Percentiles rank a stretch among this genome's conserved stretches.
Conservation (phyloP, 2,329 filamentous ascomycete species). For the Zarea fungicola region DNA sequence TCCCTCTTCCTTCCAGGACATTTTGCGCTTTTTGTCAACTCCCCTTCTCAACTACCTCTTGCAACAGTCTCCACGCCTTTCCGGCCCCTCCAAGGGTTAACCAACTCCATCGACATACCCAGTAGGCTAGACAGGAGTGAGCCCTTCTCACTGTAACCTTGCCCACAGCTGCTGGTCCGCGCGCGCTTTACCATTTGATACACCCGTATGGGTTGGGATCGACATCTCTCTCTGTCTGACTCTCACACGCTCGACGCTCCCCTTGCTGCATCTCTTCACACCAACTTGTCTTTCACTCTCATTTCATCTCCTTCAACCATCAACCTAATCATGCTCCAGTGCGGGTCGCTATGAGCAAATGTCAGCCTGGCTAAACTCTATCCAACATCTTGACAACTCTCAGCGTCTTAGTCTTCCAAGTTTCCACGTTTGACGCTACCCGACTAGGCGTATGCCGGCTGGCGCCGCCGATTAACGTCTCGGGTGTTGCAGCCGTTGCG, state of each 20-base stretch:
- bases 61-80: conserved; percentile 1
- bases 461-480: conserved; percentile 7
- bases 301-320: conserved; percentile 15
- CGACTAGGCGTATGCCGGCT: conserved; percentile 1
- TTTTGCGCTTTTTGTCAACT: conserved; percentile 5
- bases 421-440: not conserved
- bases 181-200: not conserved
- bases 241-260: too few species aligned
- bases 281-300: conserved; percentile 6
- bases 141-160: conserved; percentile 20
- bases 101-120: conserved; percentile 19
- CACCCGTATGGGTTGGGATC: conserved; percentile 12
- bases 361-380: conserved; percentile 26
- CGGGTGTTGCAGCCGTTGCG: conserved; percentile 3
- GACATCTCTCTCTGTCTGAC: conserved; percentile 9
- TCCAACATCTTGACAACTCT: conserved; percentile 24
- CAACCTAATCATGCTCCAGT: conserved; percentile 25
- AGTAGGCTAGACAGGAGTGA: conserved; percentile 19
- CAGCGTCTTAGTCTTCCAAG: conserved; percentile 1
- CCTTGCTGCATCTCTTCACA: conserved; percentile 11
- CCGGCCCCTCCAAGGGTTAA: conserved; percentile 13
- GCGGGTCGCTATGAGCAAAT: conserved; percentile 34
- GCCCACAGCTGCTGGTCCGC: conserved; percentile 14
- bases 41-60: conserved; percentile 5
- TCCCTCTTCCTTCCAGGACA: not conserved